Evolutionary conservation across 2,329 filamentous ascomycete species (phyloP).

Genomic region (Fonsecaea nubica): DNA sequence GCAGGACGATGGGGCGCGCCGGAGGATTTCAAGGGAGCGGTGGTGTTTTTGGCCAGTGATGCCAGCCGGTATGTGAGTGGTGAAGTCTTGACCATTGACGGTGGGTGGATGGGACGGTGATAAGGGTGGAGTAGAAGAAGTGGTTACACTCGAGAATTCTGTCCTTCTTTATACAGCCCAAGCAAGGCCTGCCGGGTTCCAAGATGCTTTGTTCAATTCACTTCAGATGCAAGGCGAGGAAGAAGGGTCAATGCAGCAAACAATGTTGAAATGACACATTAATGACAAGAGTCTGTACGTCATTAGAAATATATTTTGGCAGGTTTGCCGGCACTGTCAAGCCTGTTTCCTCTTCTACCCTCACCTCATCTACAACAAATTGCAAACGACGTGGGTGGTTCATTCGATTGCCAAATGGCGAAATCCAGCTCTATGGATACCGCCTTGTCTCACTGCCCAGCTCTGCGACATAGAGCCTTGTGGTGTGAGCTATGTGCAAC

Average conservation of each 20-base stretch:
- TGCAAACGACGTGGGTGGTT: too few species aligned
- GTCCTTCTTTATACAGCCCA: not conserved
- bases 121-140: not conserved
- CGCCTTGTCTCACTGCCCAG: not conserved
- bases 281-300: slow-evolving; percentile 59
- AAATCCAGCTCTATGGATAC: not conserved
- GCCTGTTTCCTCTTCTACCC: not conserved
- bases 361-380: not conserved
- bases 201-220: not conserved
- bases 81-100: slow-evolving; percentile 51
- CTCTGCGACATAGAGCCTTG: not conserved
- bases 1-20: slow-evolving; percentile 79
- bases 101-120: slow-evolving; percentile 39
- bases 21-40: slow-evolving; percentile 59
- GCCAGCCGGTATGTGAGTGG: slow-evolving; percentile 57
- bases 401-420: not conserved
- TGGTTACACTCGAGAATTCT: not conserved
- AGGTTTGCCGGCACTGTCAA: slow-evolving; percentile 4
- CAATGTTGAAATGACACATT: slow-evolving; percentile 73
- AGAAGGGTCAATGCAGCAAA: not conserved
- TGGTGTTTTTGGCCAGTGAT: slow-evolving; percentile 57
- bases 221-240: not conserved
- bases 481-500: not conserved
- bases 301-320: not conserved
- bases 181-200: not conserved